These are phyloP conservation scores for Heimioporus sp. DNA, from an alignment of 768 basidiomycete species.

Conservation along the genomic window DNA sequence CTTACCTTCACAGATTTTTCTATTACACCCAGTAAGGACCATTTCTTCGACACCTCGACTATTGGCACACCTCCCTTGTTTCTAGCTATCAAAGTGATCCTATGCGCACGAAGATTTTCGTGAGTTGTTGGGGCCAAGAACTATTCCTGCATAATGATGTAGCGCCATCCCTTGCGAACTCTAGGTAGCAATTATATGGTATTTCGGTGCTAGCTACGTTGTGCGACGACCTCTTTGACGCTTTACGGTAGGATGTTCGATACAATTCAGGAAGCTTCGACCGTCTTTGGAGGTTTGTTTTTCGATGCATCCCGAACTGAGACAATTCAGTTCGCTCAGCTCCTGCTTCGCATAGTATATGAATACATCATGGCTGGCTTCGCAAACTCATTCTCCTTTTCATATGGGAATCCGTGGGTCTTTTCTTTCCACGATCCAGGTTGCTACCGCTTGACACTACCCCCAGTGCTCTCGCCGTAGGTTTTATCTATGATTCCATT, in stretches of 20 bases:
- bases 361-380: constrained; percentile 1
- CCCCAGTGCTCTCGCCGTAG: constrained; percentile 5
- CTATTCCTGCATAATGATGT: background rate
- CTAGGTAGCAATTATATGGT: constrained; percentile 6
- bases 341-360: background rate
- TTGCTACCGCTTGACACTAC: background rate
- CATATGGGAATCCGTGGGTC: background rate
- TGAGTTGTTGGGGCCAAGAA: background rate
- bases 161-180: background rate
- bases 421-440: too few species aligned
- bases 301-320: background rate
- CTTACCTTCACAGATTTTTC: constrained; percentile 1
- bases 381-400: background rate
- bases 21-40: constrained; percentile 4
- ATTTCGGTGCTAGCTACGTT: background rate
- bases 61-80: background rate
- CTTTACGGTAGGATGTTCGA: background rate
- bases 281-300: constrained; percentile 4
- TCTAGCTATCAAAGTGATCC: constrained; percentile 3
- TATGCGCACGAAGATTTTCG: constrained; percentile 2
- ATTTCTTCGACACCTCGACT: background rate
- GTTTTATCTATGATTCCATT: background rate
- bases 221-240: background rate
- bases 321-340: background rate
- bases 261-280: constrained; percentile 3